Evolutionary conservation across 140 eudicot species (phyloP), one percentile per base, ranked within the genome.

Genomic region (Bidens hawaiensis): DNA sequence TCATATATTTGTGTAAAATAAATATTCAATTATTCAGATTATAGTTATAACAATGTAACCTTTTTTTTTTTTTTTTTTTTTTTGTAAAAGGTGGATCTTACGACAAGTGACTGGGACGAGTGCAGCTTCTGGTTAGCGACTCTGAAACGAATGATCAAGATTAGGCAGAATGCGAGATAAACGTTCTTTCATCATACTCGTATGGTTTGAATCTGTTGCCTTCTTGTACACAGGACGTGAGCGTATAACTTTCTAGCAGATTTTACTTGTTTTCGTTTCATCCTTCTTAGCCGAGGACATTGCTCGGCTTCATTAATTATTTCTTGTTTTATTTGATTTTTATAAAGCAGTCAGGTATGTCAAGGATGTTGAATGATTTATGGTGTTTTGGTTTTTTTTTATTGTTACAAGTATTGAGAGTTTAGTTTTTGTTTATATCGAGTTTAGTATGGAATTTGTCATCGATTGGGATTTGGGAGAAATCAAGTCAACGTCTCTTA

Each of bases 41-140:
- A 10, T 38, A 38, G 3, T 38, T 38, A 4, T 24, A 12, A 22
- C 9, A 10, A 51, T 51, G 10, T 3, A n/a, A n/a, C n/a, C n/a
- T 51, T 25, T 52, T 24, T 31, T 19, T 18, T 36, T 1, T 38
- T 10, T 1, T 67, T 40, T 17, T 51, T 24, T 1, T 22, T 14
- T 47, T 68, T 49, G 13, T n/a, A 40, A 69, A 93, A 56, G 99
- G 97, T 83, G 38, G 88, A 69, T 27, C 99, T 93, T 58, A 88
- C 97, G 0, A 88, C 97, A 16, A 88, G 95, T 62, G 93, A 85
- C 38, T 93, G 99, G 99, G 99, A 93, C 38, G 99, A 93, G 70
- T 93, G 97, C 81, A 81, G 88, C 67, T 88, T 83, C 77, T 93
- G 99, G 99, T 78, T 93, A 70, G 87, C 90, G 48, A 86, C 96